Base-by-base conservation (phyloP, 495 filamentous ascomycete species). In the Lentithecium fluviatile region DNA sequence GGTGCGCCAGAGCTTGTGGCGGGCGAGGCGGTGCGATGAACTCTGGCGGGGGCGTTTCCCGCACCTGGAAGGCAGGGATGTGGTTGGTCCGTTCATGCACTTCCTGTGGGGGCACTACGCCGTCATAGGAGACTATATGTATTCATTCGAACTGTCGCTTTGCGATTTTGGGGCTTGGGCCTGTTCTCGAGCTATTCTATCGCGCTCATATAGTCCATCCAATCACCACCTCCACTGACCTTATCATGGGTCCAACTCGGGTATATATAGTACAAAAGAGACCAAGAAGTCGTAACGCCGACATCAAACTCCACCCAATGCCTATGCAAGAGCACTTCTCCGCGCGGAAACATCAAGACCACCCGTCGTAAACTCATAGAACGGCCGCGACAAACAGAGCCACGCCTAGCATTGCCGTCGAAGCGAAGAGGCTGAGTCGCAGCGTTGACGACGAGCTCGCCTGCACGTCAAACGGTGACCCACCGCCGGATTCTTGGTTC, bases 401-500 rank as follows among this genome's bases (percentile, higher is more conserved):
- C 10, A 45, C 7, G 10, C 52, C 52, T 3, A 55, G 52, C 17
- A 55, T 17, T 10, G 38, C 29, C 17, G n/a, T 20, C 2, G 19
- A 3, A 19, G 52, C 20, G 10, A 55, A 32, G 29, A 3, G 29
- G 24, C 49, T 34, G 29, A n/a, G 32, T 15, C 12, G 34, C 10
- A 20, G 25, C 21, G 52, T 34, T 21, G 56, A 46, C 8, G 51
- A 40, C n/a, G 25, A 37, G 11, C 60, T 51, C 3, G 65, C 61
- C 26, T 57, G 50, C 12, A 68, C 53, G 38, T 68, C 66, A 37
- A 68, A 68, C 20, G 66, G 66, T 34, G 50, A 57, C 4, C 66
- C 66, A 15, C 66, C 66, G 17, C 66, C 66, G 2, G 60, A 65
- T 2, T 60, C 51, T 7, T 32, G 43, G 34, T 68, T 68, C 15